These are phyloP conservation scores for Poterioochromonas sp. DNA, from an alignment of 352 stramenopile genomes.

Conservation along the genomic window DNA sequence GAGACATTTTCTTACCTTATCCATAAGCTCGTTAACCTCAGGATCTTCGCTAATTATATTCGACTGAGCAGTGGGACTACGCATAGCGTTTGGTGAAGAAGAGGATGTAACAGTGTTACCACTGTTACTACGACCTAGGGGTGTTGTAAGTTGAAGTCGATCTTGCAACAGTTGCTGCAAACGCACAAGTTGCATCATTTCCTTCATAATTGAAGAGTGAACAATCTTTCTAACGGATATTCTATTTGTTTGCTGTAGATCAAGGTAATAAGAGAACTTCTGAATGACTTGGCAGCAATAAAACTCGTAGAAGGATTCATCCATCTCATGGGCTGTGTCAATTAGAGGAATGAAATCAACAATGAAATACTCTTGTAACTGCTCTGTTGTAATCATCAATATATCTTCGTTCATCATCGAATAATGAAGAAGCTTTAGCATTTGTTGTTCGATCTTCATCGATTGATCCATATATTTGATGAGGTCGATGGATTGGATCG, in stretches of 20 bases:
- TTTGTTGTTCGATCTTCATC: background rate
- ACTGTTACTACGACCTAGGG: background rate
- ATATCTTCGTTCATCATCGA: background rate
- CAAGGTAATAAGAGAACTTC: background rate
- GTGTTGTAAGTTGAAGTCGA: background rate
- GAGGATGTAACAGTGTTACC: background rate
- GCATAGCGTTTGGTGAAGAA: background rate
- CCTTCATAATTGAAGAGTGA: background rate
- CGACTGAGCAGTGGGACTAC: background rate
- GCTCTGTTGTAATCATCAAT: background rate
- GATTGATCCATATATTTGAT: background rate
- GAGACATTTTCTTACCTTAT: background rate
- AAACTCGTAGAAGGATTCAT: slow-evolving; percentile 8
- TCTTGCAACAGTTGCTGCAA: background rate
- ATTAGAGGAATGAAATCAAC: background rate
- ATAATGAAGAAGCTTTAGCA: background rate
- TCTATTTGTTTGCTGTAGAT: background rate
- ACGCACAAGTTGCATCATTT: background rate
- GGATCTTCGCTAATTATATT: background rate
- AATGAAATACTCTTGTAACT: background rate
- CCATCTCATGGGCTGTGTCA: background rate
- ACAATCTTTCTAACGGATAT: background rate
- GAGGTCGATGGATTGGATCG: background rate
- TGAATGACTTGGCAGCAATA: background rate
- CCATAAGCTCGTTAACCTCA: background rate